These are phyloP conservation scores for Penicillium sp. DNA, from an alignment of 2,329 filamentous ascomycete genomes.

Conservation along the genomic window DNA sequence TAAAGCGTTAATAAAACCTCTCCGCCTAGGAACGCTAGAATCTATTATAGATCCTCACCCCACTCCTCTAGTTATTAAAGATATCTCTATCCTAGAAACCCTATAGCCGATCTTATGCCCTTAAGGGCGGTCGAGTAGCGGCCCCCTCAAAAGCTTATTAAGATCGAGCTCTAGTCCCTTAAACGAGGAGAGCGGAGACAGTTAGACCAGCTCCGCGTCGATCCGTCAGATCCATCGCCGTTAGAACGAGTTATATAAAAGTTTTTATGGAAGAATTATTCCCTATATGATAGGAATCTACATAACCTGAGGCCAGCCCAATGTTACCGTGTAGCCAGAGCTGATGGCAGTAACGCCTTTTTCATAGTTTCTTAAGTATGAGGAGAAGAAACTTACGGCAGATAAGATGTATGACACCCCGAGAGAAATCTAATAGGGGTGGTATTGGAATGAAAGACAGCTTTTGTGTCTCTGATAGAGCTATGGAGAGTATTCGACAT, in stretches of 20 bases:
- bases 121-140: background rate
- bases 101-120: background rate
- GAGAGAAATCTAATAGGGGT: conserved; percentile 4
- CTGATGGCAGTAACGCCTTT: conserved; percentile 3
- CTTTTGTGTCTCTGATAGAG: background rate
- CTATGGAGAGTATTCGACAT: conserved; percentile 4
- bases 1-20: background rate
- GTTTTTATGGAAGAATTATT: conserved; percentile 17
- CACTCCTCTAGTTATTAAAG: background rate
- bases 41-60: background rate
- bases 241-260: conserved; percentile 13
- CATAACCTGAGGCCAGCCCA: conserved; percentile 9
- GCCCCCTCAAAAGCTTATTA: background rate
- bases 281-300: conserved; percentile 14
- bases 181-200: conserved; percentile 14
- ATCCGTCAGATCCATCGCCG: conserved; percentile 12
- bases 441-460: background rate
- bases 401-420: conserved; percentile 1
- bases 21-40: background rate
- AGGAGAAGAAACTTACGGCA: conserved; percentile 2
- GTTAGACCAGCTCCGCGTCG: conserved; percentile 10
- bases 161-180: conserved; percentile 2
- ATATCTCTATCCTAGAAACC: background rate
- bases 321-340: conserved; percentile 9
- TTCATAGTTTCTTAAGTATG: conserved; percentile 3